phyloP scores from a whole-genome alignment of 169 alveolate species.

The Miamiensis avidus region DNA sequence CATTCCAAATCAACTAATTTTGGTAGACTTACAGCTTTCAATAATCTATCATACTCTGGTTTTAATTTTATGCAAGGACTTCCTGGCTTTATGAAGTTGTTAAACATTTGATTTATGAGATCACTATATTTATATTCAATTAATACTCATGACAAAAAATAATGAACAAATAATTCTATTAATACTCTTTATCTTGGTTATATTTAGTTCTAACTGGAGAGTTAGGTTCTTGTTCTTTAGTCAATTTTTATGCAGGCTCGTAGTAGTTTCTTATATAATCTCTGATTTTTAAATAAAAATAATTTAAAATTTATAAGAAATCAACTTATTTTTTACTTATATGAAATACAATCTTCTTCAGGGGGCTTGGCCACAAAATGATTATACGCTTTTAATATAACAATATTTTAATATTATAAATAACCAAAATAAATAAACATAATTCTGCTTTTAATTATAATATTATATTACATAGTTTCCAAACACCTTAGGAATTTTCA shows the following conservation, averaged over 20 bases:
- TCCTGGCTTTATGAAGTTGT: conserved; percentile 53
- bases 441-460: not conserved
- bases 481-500: conserved; percentile 29
- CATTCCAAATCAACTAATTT: conserved; percentile 41
- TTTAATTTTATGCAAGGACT: conserved; percentile 68
- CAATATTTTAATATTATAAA: too few relatives aligned
- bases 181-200: not conserved
- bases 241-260: not conserved
- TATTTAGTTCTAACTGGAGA: conserved; percentile 18
- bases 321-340: conserved; percentile 24
- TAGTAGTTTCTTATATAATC: not conserved
- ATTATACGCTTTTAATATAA: conserved; percentile 6
- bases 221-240: not conserved
- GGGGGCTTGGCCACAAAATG: conserved; percentile 25
- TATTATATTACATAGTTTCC: conserved; percentile 29
- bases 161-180: too few relatives aligned
- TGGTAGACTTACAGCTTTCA: conserved; percentile 52
- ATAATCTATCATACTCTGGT: conserved; percentile 59
- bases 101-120: not conserved
- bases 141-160: not conserved
- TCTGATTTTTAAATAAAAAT: not conserved
- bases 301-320: not conserved
- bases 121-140: conserved; percentile 24
- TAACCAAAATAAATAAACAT: not conserved
- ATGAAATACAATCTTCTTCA: conserved; percentile 31